A percentile compares a stretch with the other conserved stretches of the same genome.
phyloP scores from a whole-genome alignment of 371 early-diverging fungal genomes.

The Entomophthora muscae region DNA sequence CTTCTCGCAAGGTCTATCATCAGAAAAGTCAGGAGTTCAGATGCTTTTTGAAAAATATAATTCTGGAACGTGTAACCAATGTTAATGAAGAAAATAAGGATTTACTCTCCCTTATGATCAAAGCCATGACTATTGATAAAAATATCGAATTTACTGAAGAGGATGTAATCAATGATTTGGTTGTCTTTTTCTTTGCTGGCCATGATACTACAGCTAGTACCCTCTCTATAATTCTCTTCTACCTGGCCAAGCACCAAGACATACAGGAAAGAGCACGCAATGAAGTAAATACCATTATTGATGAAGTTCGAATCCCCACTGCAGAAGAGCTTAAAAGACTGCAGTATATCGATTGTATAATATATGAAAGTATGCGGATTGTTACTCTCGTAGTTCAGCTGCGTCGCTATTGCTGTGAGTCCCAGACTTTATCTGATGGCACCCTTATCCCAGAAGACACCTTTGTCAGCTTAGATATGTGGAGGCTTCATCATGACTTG shows the following conservation, averaged over 20 bases:
- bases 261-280: no score
- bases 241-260: no score
- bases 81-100: slow-evolving; percentile 5
- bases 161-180: slow-evolving; percentile 13
- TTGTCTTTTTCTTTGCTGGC: no score
- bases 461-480: slow-evolving; percentile 6
- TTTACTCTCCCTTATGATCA: slow-evolving; percentile 14
- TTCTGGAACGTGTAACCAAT: background rate
- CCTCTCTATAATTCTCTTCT: slow-evolving; percentile 18
- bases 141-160: slow-evolving; percentile 9
- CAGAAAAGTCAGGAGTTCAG: background rate
- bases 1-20: background rate
- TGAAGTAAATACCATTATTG: slow-evolving; percentile 6
- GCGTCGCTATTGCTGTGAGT: slow-evolving; percentile 4
- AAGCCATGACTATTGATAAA: slow-evolving; percentile 10
- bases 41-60: background rate
- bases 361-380: slow-evolving; percentile 23
- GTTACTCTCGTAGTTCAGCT: slow-evolving; percentile 19
- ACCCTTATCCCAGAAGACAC: slow-evolving; percentile 9
- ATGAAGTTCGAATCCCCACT: slow-evolving; percentile 9
- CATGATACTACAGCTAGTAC: slow-evolving; percentile 25
- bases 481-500: slow-evolving; percentile 11
- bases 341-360: slow-evolving; percentile 21
- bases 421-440: slow-evolving; percentile 6
- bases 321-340: no score